phyloP scores from a whole-genome alignment of 805 yeast genomes.

The Hyphopichia homilentoma region DNA sequence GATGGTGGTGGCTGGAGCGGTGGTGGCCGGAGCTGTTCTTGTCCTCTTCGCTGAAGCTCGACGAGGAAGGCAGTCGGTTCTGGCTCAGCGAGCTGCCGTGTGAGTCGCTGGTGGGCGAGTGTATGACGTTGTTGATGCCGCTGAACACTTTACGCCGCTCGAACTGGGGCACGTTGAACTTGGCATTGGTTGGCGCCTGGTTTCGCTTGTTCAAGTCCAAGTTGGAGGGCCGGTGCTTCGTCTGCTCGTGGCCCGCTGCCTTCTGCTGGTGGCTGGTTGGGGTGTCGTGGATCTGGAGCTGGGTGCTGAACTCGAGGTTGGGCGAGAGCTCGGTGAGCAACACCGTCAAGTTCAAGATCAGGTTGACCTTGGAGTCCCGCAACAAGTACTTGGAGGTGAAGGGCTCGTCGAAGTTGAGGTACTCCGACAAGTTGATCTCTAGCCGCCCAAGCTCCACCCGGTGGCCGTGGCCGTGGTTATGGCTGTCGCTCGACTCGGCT shows the following conservation, averaged over 20 bases:
- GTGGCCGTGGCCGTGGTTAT: conserved; percentile 7
- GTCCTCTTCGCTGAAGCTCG: background rate
- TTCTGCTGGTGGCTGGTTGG: conserved; percentile 3
- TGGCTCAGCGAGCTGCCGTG: background rate
- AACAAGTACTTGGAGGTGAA: conserved; percentile 62
- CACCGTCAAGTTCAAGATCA: conserved; percentile 65
- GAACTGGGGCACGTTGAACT: conserved; percentile 36
- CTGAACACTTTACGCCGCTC: conserved; percentile 45
- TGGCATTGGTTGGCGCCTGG: conserved; percentile 32
- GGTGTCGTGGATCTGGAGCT: conserved; percentile 31
- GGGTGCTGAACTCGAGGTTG: conserved; percentile 40
- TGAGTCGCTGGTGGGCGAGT: background rate
- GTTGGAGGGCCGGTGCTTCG: conserved; percentile 1
- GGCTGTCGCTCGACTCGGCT: conserved; percentile 9
- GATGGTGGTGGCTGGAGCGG: background rate
- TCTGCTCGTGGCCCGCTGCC: conserved; percentile 1
- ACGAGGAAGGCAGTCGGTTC: conserved; percentile 1
- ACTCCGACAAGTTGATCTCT: conserved; percentile 69
- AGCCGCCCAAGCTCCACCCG: conserved; percentile 59
- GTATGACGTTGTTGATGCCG: conserved; percentile 44
- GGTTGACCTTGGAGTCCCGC: conserved; percentile 76
- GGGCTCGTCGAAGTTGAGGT: conserved; percentile 51
- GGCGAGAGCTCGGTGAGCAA: conserved; percentile 42
- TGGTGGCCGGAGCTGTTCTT: background rate
- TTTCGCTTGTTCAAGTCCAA: background rate